Evolutionary conservation across 345 rosid species (phyloP).

Genomic region (Tarenaya hassleriana): DNA sequence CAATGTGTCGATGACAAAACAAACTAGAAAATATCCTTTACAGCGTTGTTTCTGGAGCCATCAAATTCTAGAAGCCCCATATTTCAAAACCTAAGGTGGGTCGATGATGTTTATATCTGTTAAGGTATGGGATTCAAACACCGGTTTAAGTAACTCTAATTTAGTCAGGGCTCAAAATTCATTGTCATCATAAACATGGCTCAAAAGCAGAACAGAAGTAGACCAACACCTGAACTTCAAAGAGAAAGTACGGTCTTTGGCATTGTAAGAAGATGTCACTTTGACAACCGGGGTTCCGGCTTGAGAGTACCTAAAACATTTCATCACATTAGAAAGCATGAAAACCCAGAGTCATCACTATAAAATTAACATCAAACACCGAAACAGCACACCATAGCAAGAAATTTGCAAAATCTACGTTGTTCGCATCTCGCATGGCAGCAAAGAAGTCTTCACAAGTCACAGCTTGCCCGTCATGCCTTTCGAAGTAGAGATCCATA

Average conservation of each 20-base stretch:
- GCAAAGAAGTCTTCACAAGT: conserved; percentile 96
- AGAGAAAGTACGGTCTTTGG: conserved; percentile 70
- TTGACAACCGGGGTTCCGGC: conserved; percentile 94
- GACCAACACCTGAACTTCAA: conserved; percentile 69
- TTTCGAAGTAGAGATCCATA: conserved; percentile 88
- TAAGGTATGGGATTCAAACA: neutral
- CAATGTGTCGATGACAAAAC: conserved; percentile 11
- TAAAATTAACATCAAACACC: conserved; percentile 2
- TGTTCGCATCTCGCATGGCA: conserved; percentile 97
- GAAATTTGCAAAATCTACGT: conserved; percentile 88
- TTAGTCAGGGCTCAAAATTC: neutral
- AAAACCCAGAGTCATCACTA: conserved; percentile 10
- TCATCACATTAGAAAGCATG: conserved; percentile 2
- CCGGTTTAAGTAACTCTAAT: neutral
- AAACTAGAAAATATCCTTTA: neutral
- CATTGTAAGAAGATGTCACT: conserved; percentile 65
- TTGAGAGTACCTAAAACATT: conserved; percentile 78
- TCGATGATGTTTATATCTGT: neutral
- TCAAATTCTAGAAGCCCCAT: no score
- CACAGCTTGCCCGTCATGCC: conserved; percentile 97
- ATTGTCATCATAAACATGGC: neutral
- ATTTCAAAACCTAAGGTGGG: no score
- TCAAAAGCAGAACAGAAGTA: neutral
- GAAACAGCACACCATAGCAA: conserved; percentile 53
- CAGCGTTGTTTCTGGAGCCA: no score